Conservation (phyloP, 164 flowering plant species). For the Platanus orientalis region DNA sequence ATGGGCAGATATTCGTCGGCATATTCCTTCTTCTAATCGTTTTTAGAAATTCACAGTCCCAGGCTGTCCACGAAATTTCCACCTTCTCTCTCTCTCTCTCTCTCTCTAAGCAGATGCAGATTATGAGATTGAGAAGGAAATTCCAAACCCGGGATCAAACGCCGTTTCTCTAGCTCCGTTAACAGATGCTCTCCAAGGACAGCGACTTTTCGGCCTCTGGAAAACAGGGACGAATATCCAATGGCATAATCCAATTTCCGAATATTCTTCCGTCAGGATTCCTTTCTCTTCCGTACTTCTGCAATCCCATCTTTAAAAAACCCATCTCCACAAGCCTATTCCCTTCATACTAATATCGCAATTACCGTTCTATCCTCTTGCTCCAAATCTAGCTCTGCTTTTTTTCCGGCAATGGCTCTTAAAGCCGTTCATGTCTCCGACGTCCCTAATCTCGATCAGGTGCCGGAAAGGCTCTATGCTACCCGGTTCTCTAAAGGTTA, state of each 20-base stretch:
- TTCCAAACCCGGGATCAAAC: too few species aligned
- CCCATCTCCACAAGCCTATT: background rate
- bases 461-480: conserved; percentile 33
- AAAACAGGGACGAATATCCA: too few species aligned
- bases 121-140: too few species aligned
- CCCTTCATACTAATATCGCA: background rate
- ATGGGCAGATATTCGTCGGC: too few species aligned
- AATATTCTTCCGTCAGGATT: conserved; percentile 18
- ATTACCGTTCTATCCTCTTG: conserved; percentile 3
- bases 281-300: background rate
- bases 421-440: conserved; percentile 71
- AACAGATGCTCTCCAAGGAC: too few species aligned
- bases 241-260: background rate
- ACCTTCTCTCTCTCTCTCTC: too few species aligned
- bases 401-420: conserved; percentile 34
- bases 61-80: too few species aligned
- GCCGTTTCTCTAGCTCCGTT: too few species aligned
- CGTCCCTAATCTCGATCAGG: conserved; percentile 53
- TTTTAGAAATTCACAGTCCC: too few species aligned
- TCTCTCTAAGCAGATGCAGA: too few species aligned
- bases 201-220: too few species aligned
- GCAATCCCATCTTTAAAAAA: conserved; percentile 9
- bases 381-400: conserved; percentile 10
- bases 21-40: too few species aligned
- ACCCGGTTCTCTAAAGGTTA: conserved; percentile 26